Evolutionary conservation across 352 stramenopile species (phyloP).

Genomic region (Phytophthora tentaculata): DNA sequence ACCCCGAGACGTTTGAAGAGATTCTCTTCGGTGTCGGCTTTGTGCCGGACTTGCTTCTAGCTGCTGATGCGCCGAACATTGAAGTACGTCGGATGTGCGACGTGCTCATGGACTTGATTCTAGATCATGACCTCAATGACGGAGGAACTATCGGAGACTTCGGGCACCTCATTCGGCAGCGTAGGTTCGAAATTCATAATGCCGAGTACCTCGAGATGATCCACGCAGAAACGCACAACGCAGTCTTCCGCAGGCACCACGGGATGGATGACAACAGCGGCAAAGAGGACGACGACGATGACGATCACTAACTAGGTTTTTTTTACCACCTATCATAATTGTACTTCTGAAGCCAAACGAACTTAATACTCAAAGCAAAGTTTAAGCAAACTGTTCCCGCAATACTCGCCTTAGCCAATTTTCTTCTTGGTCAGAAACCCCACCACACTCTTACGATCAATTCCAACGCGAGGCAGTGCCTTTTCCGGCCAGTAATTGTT

Average conservation of each 20-base stretch:
- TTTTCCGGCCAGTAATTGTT: conserved; percentile 77
- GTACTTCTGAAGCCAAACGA: conserved; percentile 8
- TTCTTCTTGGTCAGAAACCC: conserved; percentile 63
- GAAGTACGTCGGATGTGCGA: conserved; percentile 89
- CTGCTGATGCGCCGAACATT: conserved; percentile 78
- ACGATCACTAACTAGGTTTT: conserved; percentile 24
- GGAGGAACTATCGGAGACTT: conserved; percentile 69
- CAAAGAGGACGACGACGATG: conserved; percentile 33
- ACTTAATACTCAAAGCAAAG: too few relatives aligned
- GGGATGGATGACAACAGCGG: conserved; percentile 40
- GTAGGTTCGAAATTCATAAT: conserved; percentile 89
- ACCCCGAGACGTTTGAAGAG: conserved; percentile 82
- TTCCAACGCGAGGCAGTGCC: conserved; percentile 44
- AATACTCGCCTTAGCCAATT: conserved; percentile 22
- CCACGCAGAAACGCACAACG: conserved; percentile 58
- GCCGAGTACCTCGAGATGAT: conserved; percentile 89
- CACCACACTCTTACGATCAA: conserved; percentile 67
- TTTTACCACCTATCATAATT: conserved; percentile 6
- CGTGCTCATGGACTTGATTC: conserved; percentile 85
- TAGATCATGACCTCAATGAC: conserved; percentile 79
- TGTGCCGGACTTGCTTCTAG: conserved; percentile 78
- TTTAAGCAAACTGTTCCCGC: neutral
- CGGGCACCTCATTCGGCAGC: conserved; percentile 78
- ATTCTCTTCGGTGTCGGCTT: conserved; percentile 78
- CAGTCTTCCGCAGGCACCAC: conserved; percentile 23